phyloP scores from a whole-genome alignment of 352 stramenopile genomes.

The Discostella stelligera region DNA sequence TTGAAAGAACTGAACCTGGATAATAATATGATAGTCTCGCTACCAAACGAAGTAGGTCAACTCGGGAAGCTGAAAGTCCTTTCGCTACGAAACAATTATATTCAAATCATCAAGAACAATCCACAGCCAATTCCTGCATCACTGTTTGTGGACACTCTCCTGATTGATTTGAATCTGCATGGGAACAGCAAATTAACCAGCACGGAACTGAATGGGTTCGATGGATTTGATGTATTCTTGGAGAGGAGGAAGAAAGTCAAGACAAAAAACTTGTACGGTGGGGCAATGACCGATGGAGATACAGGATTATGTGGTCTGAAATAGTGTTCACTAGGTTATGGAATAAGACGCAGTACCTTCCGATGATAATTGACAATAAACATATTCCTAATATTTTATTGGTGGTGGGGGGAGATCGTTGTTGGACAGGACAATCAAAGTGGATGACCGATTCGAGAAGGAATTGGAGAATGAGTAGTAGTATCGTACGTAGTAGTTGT shows the following conservation, averaged over 20 bases:
- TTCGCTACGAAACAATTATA: slow-evolving; percentile 68
- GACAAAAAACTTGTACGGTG: slow-evolving; percentile 64
- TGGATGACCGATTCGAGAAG: no score
- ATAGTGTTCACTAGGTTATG: slow-evolving; percentile 18
- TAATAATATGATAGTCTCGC: slow-evolving; percentile 64
- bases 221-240: slow-evolving; percentile 73
- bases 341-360: neutral
- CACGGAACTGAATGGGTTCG: slow-evolving; percentile 77
- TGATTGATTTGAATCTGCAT: slow-evolving; percentile 82
- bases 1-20: slow-evolving; percentile 77
- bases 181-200: slow-evolving; percentile 70
- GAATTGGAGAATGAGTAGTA: no score
- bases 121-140: slow-evolving; percentile 68
- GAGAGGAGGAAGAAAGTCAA: slow-evolving; percentile 77
- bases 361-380: neutral
- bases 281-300: slow-evolving; percentile 60
- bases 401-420: no score
- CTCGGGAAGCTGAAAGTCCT: slow-evolving; percentile 75
- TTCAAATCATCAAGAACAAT: slow-evolving; percentile 53
- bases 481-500: no score
- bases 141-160: slow-evolving; percentile 64
- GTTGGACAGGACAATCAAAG: no score
- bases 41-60: slow-evolving; percentile 61
- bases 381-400: no score
- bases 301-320: slow-evolving; percentile 76